phyloP scores from a whole-genome alignment of 495 filamentous ascomycete species.

The Penicillium lagena region DNA sequence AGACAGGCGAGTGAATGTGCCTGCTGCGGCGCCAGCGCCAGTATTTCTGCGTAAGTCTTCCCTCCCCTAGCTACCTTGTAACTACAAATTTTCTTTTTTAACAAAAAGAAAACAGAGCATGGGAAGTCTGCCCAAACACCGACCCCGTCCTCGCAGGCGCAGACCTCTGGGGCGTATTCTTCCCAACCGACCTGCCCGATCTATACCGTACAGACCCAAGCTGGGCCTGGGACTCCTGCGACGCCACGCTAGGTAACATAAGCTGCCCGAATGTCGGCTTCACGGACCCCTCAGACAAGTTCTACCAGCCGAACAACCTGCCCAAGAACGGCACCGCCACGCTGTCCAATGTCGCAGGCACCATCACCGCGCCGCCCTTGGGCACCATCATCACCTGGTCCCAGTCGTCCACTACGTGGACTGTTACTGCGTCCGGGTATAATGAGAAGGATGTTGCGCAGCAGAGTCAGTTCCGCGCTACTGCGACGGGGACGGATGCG shows the following conservation, averaged over 20 bases:
- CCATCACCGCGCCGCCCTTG: constrained; percentile 13
- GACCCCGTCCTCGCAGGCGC: constrained; percentile 18
- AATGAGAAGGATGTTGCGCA: constrained; percentile 16
- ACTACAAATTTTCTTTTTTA: neutral
- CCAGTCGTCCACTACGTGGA: constrained; percentile 15
- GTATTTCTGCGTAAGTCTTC: constrained; percentile 18
- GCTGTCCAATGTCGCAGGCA: constrained; percentile 16
- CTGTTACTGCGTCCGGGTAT: constrained; percentile 19
- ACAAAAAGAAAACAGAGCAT: neutral
- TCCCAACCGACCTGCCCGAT: constrained; percentile 15
- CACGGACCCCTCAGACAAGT: constrained; percentile 11
- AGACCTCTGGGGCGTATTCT: constrained; percentile 21
- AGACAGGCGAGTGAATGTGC: constrained; percentile 15
- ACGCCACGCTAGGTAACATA: constrained; percentile 5
- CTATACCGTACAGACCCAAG: constrained; percentile 17
- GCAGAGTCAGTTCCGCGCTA: constrained; percentile 13
- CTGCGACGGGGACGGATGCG: constrained; percentile 11
- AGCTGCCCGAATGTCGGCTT: constrained; percentile 16
- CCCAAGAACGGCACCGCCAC: constrained; percentile 15
- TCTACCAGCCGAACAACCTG: constrained; percentile 17
- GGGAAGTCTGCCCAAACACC: constrained; percentile 21
- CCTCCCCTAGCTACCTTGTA: neutral
- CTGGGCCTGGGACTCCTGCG: constrained; percentile 18
- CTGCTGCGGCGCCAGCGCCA: constrained; percentile 23
- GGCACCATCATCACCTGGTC: constrained; percentile 22